These are phyloP conservation scores for Mucor racemosus DNA, from an alignment of 371 early-diverging fungal species.

Conservation along the genomic window DNA sequence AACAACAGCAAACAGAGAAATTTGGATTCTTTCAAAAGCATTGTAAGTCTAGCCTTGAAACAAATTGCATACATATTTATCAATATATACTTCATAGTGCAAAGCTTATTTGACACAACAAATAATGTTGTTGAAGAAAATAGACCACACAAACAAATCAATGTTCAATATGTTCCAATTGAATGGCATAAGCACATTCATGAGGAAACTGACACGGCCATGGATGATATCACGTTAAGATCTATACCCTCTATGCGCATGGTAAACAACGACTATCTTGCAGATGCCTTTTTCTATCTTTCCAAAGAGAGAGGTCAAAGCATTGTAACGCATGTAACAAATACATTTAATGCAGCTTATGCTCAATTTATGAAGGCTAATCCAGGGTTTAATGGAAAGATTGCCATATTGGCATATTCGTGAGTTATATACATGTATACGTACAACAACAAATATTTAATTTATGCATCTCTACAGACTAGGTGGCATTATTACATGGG, in stretches of 20 bases:
- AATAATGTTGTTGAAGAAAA: slow-evolving; percentile 53
- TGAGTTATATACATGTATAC: neutral
- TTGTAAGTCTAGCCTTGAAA: slow-evolving; percentile 20
- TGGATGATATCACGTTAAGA: slow-evolving; percentile 64
- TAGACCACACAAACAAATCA: slow-evolving; percentile 49
- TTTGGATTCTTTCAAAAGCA: slow-evolving; percentile 62
- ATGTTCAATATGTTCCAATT: slow-evolving; percentile 60
- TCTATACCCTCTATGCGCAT: slow-evolving; percentile 67
- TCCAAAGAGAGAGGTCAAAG: slow-evolving; percentile 61
- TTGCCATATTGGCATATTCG: slow-evolving; percentile 66
- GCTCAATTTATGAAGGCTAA: slow-evolving; percentile 55
- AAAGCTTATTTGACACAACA: slow-evolving; percentile 55
- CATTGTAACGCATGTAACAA: slow-evolving; percentile 61
- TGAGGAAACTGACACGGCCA: slow-evolving; percentile 48
- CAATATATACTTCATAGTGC: slow-evolving; percentile 31
- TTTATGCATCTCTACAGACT: slow-evolving; percentile 25
- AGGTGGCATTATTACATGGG: slow-evolving; percentile 70
- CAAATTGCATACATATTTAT: neutral
- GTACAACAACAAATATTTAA: slow-evolving; percentile 15
- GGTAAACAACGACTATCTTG: slow-evolving; percentile 71
- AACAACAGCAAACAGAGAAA: slow-evolving; percentile 54
- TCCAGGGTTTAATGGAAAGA: slow-evolving; percentile 63
- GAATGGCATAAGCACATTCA: slow-evolving; percentile 63
- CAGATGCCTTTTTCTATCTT: slow-evolving; percentile 68
- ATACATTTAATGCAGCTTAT: slow-evolving; percentile 61